These are phyloP conservation scores for Grosmannia huntii DNA, from an alignment of 2,329 filamentous ascomycete species.

Conservation along the genomic window DNA sequence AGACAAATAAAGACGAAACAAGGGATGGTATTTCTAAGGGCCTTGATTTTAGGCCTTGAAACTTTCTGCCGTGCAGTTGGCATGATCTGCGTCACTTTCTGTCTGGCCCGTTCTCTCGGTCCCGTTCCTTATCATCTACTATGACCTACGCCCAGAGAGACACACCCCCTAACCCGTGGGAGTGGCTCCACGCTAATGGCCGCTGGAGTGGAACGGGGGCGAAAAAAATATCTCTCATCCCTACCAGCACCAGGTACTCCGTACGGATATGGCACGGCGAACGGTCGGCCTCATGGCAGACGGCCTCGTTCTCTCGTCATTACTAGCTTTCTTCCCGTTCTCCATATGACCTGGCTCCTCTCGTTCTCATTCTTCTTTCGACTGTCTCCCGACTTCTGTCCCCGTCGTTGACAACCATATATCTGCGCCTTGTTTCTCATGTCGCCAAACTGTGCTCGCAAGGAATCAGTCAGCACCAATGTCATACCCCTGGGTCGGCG, in stretches of 20 bases:
- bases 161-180: no score
- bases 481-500: conserved; percentile 47
- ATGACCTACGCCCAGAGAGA: no score
- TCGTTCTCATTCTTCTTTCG: background rate
- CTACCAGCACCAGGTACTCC: background rate
- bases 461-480: conserved; percentile 22
- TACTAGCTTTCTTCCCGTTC: background rate
- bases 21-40: no score
- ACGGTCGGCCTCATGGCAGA: background rate
- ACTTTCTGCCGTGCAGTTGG: no score
- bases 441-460: no score
- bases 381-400: background rate
- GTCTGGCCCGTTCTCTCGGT: no score
- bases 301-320: background rate
- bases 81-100: no score
- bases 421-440: no score
- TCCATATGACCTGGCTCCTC: background rate
- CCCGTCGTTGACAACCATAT: background rate
- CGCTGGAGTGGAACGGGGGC: conserved; percentile 8
- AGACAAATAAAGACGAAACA: no score
- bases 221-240: conserved; percentile 4
- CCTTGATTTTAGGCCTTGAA: no score
- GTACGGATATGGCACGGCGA: background rate
- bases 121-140: no score
- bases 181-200: conserved; percentile 7